Evolutionary conservation across 1,284 basidiomycete species (phyloP), one percentile per base, ranked within the genome.

Genomic region (Malassezia restricta): DNA sequence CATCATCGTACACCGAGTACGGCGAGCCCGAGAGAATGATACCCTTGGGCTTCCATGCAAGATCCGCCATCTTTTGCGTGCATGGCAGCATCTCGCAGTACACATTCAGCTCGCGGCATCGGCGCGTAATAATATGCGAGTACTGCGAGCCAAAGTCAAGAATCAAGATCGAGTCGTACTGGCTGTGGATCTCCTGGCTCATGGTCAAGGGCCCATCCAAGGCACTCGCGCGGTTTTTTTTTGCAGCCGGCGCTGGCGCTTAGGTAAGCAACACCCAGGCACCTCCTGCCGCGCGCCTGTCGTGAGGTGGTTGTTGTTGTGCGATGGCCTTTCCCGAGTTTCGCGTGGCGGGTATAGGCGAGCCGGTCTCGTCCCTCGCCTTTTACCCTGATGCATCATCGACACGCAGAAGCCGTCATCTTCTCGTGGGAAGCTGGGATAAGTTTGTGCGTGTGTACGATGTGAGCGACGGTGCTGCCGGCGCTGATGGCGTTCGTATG

Each of bases 111-210:
- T 99, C 94, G 74, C 94, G 86, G 79, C 92, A 96, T 82, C 94
- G 80, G 74, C 94, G 79, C 15, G 92, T 95, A 76, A 98, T 98
- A 63, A 99, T 79, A 78, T 98, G 94, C 65, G 91, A 96, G 76
- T 96, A 96, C 81, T 95, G 90, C 40, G 89, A 96, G 59, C 92
- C 92, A 75, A 98, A 98, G 75, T 98, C 92, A 45, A 98, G 79
- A 70, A 98, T 96, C 44, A 96, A 83, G 68, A 98, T 84, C 43
- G 91, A 91, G 73, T 95, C 90, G 74, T 95, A 95, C 68, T 91
- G 84, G 75, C 89, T 86, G 77, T 95, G 90, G 62, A 94, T 94
- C 58, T 77, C 77, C 47, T 75, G 67, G 24, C 65, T 52, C 66
- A 68, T 68, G 51, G 12, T 59, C 52, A n/a, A 35, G 11, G 33